These are phyloP conservation scores for Leccinum pellstonianum DNA, from an alignment of 768 basidiomycete species.

Conservation along the genomic window DNA sequence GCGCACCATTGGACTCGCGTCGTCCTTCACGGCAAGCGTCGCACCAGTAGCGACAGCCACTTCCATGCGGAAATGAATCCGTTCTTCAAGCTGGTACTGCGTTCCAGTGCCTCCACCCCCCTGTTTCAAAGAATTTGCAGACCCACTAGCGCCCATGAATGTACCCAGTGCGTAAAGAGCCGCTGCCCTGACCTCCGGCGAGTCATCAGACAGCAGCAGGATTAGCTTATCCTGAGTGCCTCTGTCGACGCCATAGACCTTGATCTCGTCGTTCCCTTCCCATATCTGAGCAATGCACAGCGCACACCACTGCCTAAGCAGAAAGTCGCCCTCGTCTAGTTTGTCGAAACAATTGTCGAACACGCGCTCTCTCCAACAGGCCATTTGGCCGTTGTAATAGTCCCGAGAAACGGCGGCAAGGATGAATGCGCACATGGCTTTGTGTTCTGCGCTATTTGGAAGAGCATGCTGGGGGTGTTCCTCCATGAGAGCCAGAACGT, in stretches of 20 bases:
- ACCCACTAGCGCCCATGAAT: conserved; percentile 87
- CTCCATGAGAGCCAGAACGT: conserved; percentile 67
- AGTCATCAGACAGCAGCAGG: conserved; percentile 75
- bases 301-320: conserved; percentile 92
- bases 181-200: conserved; percentile 90
- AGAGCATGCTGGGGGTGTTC: conserved; percentile 55
- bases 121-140: conserved; percentile 58
- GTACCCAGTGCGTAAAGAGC: conserved; percentile 91
- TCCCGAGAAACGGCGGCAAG: conserved; percentile 88
- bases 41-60: conserved; percentile 89
- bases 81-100: conserved; percentile 70
- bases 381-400: conserved; percentile 81
- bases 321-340: conserved; percentile 85
- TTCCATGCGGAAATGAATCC: conserved; percentile 85
- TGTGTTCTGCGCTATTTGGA: conserved; percentile 94
- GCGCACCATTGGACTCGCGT: conserved; percentile 94
- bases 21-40: conserved; percentile 84
- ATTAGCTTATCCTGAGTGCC: conserved; percentile 84
- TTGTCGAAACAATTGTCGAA: conserved; percentile 86
- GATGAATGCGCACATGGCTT: conserved; percentile 98
- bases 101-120: conserved; percentile 88
- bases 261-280: conserved; percentile 90
- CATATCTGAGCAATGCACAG: conserved; percentile 94
- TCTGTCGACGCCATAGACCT: conserved; percentile 74
- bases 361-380: conserved; percentile 77